Evolutionary conservation across 345 rosid species (phyloP).

Genomic region (Rhizophora mangle): DNA sequence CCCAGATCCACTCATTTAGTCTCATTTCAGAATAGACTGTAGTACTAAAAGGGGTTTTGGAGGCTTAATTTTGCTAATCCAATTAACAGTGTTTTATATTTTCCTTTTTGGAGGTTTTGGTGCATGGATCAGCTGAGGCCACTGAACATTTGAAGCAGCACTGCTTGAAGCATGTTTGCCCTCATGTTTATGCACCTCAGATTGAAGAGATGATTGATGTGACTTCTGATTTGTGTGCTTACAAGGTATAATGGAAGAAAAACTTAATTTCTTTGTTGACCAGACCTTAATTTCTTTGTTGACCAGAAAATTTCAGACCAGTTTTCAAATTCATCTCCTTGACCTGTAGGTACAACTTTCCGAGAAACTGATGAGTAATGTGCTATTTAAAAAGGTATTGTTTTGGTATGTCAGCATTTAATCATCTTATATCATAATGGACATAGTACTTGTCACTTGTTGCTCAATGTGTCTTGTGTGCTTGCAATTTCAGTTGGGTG

Average conservation of each 20-base stretch:
- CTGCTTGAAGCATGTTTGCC: constrained; percentile 74
- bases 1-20: too few relatives aligned
- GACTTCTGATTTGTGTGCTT: constrained; percentile 94
- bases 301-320: not conserved
- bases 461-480: constrained; percentile 7
- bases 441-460: not conserved
- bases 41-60: not conserved
- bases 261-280: constrained; percentile 1
- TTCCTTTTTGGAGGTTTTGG: constrained; percentile 64
- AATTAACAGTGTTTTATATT: constrained; percentile 1
- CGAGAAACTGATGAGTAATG: constrained; percentile 94
- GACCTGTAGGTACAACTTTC: constrained; percentile 80
- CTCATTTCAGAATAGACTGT: not conserved
- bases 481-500: constrained; percentile 63
- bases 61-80: not conserved
- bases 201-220: constrained; percentile 89
- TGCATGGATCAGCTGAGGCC: constrained; percentile 96
- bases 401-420: not conserved
- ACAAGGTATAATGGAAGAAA: constrained; percentile 51
- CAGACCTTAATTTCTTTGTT: not conserved
- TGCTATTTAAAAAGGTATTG: constrained; percentile 83
- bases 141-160: constrained; percentile 97
- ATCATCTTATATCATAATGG: not conserved
- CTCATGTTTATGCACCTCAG: constrained; percentile 89
- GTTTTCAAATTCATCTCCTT: constrained; percentile 23